Conservation (phyloP, 768 basidiomycete genomes). For the Calocybe indica region DNA sequence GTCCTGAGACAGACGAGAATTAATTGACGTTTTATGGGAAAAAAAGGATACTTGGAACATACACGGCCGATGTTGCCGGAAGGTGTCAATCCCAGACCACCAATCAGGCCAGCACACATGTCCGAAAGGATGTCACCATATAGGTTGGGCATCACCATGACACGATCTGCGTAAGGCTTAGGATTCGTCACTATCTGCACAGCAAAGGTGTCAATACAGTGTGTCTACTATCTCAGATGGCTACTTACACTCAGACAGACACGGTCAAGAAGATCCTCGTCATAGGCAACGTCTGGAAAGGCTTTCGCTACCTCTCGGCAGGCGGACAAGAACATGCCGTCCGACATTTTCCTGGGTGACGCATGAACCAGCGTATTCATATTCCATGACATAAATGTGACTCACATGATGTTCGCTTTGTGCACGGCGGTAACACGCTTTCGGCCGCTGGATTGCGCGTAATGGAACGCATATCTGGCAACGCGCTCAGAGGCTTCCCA, state of each 20-base stretch:
- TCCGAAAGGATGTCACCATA: constrained; percentile 95
- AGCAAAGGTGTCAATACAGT: not conserved
- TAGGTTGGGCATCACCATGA: constrained; percentile 99
- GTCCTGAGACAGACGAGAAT: constrained; percentile 47
- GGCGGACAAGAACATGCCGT: constrained; percentile 98
- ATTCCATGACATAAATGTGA: constrained; percentile 8
- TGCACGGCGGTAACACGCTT: constrained; percentile 97
- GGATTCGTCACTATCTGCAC: constrained; percentile 87
- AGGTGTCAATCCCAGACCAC: constrained; percentile 93
- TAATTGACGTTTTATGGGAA: constrained; percentile 3
- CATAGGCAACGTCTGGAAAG: constrained; percentile 89
- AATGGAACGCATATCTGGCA: constrained; percentile 97
- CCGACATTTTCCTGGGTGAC: constrained; percentile 90
- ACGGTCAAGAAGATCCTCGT: constrained; percentile 95
- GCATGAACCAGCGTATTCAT: not conserved
- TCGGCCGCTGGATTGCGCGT: constrained; percentile 83
- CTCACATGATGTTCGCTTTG: constrained; percentile 99
- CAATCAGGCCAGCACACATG: constrained; percentile 98
- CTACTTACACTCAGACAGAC: constrained; percentile 80
- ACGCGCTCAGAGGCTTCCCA: constrained; percentile 99
- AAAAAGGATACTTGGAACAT: constrained; percentile 19
- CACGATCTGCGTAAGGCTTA: constrained; percentile 86
- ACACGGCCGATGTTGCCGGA: constrained; percentile 97
- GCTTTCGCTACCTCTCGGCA: constrained; percentile 95
- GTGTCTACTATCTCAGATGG: not conserved